Base-by-base conservation (phyloP, 495 filamentous ascomycete species). In the Lasiosphaeris hirsuta region DNA sequence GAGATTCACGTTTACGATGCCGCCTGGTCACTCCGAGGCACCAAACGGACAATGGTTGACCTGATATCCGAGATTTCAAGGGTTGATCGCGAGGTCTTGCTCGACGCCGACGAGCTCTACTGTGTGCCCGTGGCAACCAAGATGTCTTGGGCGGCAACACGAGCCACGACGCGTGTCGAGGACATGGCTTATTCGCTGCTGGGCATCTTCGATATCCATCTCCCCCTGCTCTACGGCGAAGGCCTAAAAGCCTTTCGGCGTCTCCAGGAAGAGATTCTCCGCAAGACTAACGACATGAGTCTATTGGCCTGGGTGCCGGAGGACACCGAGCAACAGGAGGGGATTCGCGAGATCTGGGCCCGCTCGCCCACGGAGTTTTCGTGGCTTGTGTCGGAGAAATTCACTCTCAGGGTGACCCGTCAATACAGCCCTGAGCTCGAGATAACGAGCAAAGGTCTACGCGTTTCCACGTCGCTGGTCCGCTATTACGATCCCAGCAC, bases 1-100 rank as follows among this genome's bases (percentile, higher is more conserved):
- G 2, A 46, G 0, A 55, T 77, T 23, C 10, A 60, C 10, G 77
- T 77, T 43, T 69, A 62, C 36, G 56, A 69, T 46, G 10, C n/a
- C 6, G 11, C 58, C 18, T 76, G 74, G 74, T n/a, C 37, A 0
- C 40, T 35, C 7, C 39, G 64, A 8, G 63, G 54, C 11, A 46
- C 47, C 1, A 65, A 66, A 10, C 3, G 39, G 17, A 7, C 43
- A 4, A 8, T 64, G 3, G 39, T 34, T 11, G 14, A 53, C 0
- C 11, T 37, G 1, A 40, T 64, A 0, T 37, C 51, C 1, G 33
- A 37, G 5, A 57, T 56, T 10, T 61, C 62, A 0, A 42, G 34
- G n/a, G 55, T 64, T 33, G 46, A 49, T 36, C 33, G 18, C 46
- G 11, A 19, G 19, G 36, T 49, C 11, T 14, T 49, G 14, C n/a